A percentile compares a stretch with the other conserved stretches of the same genome.
Evolutionary conservation across 1,139 yeast genomes (phyloP).

Genomic region (Kluyveromyces marxianus): DNA sequence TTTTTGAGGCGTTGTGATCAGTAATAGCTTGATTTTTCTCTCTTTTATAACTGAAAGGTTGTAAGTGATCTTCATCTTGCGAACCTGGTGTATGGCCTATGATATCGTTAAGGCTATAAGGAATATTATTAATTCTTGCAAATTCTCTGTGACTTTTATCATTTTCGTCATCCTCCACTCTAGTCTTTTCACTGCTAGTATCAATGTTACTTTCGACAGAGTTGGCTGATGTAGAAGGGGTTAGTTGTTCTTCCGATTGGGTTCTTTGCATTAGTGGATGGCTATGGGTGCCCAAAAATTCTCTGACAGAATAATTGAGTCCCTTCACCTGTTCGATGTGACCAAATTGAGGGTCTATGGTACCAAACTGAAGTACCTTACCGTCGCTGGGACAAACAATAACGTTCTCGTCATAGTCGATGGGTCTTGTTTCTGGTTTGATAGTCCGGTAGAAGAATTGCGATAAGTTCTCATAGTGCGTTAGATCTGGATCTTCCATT

Average conservation of each 20-base stretch:
- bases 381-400: slow-evolving; percentile 95
- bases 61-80: slow-evolving; percentile 34
- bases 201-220: too few species aligned
- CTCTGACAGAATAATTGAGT: slow-evolving; percentile 83
- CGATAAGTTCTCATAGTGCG: slow-evolving; percentile 67
- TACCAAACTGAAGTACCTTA: slow-evolving; percentile 75
- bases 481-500: slow-evolving; percentile 75
- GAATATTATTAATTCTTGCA: slow-evolving; percentile 70
- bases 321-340: slow-evolving; percentile 97
- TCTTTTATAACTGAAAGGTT: slow-evolving; percentile 52
- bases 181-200: too few species aligned
- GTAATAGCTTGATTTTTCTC: slow-evolving; percentile 44
- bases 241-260: slow-evolving; percentile 23
- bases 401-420: slow-evolving; percentile 48
- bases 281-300: slow-evolving; percentile 63
- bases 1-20: slow-evolving; percentile 33
- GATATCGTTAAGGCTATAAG: slow-evolving; percentile 63
- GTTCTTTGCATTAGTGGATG: slow-evolving; percentile 25
- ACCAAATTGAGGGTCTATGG: slow-evolving; percentile 59
- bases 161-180: slow-evolving; percentile 18
- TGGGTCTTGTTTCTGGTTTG: slow-evolving; percentile 72
- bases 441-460: slow-evolving; percentile 88
- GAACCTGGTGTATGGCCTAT: slow-evolving; percentile 40
- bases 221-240: too few species aligned
- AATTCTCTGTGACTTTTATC: slow-evolving; percentile 64